These are phyloP conservation scores for Beverwykella pulmonaria DNA, from an alignment of 495 filamentous ascomycete species.

Conservation along the genomic window DNA sequence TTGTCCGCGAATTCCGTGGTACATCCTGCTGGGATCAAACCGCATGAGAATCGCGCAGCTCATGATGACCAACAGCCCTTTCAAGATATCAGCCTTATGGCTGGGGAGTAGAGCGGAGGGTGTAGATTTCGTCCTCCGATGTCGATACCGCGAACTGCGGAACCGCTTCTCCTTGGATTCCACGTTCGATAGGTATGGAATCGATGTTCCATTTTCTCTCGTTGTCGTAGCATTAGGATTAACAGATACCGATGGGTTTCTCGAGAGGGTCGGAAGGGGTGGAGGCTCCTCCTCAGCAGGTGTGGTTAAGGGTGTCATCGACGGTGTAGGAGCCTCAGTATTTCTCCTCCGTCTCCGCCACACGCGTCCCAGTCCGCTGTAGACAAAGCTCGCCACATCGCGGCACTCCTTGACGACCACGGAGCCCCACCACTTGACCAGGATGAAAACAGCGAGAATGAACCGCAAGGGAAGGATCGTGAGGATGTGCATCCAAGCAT, in stretches of 20 bases:
- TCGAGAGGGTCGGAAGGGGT: conserved; percentile 42
- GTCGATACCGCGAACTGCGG: conserved; percentile 52
- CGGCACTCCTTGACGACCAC: conserved; percentile 65
- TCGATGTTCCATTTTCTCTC: conserved; percentile 32
- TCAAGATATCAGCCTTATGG: conserved; percentile 94
- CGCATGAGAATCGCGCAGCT: conserved; percentile 86
- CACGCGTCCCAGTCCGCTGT: conserved; percentile 72
- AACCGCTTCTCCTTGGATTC: conserved; percentile 34
- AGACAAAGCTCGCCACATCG: conserved; percentile 72
- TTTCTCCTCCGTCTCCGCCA: conserved; percentile 64
- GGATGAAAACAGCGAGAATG: conserved; percentile 74
- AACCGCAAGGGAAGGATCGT: conserved; percentile 93
- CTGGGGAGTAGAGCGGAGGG: conserved; percentile 81
- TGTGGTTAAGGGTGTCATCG: conserved; percentile 14
- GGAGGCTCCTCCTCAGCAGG: conserved; percentile 38
- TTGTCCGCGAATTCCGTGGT: conserved; percentile 95
- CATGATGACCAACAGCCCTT: conserved; percentile 79
- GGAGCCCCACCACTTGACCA: conserved; percentile 71
- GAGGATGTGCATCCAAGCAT: conserved; percentile 97
- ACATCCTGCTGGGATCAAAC: conserved; percentile 96
- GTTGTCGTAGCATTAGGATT: conserved; percentile 6
- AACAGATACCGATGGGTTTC: conserved; percentile 40
- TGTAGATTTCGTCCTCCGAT: conserved; percentile 77
- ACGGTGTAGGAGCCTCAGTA: conserved; percentile 23
- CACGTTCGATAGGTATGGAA: not conserved